Evolutionary conservation across 169 alveolate species (phyloP).

Genomic region (Cryptosporidium andersoni): DNA sequence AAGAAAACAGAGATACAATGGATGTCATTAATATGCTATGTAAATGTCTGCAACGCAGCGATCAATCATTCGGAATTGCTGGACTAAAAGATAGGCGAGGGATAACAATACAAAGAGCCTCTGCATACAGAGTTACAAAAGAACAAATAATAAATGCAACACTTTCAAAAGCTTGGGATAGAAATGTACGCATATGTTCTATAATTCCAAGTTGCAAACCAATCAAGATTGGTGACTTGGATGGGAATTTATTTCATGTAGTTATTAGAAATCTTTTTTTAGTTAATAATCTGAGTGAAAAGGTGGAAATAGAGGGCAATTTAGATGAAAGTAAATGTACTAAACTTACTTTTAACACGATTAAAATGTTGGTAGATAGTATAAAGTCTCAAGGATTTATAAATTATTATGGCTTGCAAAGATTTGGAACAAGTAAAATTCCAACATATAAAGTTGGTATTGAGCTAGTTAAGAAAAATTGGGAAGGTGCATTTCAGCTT

Average conservation of each 20-base stretch:
- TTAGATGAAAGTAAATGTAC: constrained; percentile 13
- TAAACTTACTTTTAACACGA: constrained; percentile 64
- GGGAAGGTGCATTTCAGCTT: constrained; percentile 78
- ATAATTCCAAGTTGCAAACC: constrained; percentile 81
- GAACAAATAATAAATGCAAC: constrained; percentile 77
- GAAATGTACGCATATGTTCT: constrained; percentile 83
- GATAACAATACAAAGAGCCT: constrained; percentile 86
- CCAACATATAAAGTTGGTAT: constrained; percentile 90
- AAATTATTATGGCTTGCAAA: constrained; percentile 92
- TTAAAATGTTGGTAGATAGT: constrained; percentile 77
- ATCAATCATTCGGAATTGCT: constrained; percentile 84
- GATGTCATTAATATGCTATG: constrained; percentile 89
- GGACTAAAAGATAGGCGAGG: constrained; percentile 94
- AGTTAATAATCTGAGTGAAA: constrained; percentile 21
- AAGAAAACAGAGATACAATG: constrained; percentile 89
- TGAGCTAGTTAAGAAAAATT: constrained; percentile 82
- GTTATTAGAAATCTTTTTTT: constrained; percentile 83
- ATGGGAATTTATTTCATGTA: constrained; percentile 90
- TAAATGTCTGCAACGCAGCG: constrained; percentile 81
- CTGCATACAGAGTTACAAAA: constrained; percentile 73
- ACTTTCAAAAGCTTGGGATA: constrained; percentile 77
- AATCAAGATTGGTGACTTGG: constrained; percentile 87
- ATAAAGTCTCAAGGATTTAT: constrained; percentile 87
- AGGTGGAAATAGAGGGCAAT: constrained; percentile 49
- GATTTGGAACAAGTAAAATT: constrained; percentile 90